These are phyloP conservation scores for Lentinula lateritia DNA, from an alignment of 768 basidiomycete species.

Conservation along the genomic window DNA sequence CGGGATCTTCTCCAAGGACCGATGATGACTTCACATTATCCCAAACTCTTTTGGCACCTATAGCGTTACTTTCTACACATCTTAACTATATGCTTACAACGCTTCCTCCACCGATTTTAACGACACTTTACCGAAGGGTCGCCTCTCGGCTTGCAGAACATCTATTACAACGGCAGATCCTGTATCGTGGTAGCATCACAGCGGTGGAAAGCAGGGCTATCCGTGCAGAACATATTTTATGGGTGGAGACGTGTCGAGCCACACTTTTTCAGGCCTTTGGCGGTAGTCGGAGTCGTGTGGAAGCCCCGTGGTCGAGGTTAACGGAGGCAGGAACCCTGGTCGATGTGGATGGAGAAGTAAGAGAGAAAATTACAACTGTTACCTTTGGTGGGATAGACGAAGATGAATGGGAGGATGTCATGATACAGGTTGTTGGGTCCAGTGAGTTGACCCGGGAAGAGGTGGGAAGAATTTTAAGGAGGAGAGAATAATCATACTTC, in stretches of 20 bases:
- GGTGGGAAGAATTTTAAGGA: conserved; percentile 48
- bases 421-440: conserved; percentile 50
- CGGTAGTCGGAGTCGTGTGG: conserved; percentile 48
- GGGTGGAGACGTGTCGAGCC: conserved; percentile 73
- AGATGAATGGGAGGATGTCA: conserved; percentile 50
- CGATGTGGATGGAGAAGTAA: conserved; percentile 49
- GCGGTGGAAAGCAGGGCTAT: conserved; percentile 56
- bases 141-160: conserved; percentile 67
- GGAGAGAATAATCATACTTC: conserved; percentile 18
- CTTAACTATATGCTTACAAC: conserved; percentile 60
- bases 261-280: conserved; percentile 45
- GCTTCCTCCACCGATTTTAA: conserved; percentile 54
- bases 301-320: conserved; percentile 73
- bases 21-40: conserved; percentile 48
- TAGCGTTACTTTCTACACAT: conserved; percentile 79
- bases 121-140: conserved; percentile 69
- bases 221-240: conserved; percentile 69
- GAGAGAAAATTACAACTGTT: conserved; percentile 38
- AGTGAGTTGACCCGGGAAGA: conserved; percentile 61
- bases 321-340: conserved; percentile 67
- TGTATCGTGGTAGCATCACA: conserved; percentile 70
- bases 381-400: conserved; percentile 44
- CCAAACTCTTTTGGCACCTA: conserved; percentile 65
- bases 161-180: conserved; percentile 77
- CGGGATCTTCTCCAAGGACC: neutral